Percentiles rank a stretch among this genome's conserved stretches.
These are phyloP conservation scores for Melampsora abietis-canadensis DNA, from an alignment of 1,284 basidiomycete genomes.

Conservation along the genomic window DNA sequence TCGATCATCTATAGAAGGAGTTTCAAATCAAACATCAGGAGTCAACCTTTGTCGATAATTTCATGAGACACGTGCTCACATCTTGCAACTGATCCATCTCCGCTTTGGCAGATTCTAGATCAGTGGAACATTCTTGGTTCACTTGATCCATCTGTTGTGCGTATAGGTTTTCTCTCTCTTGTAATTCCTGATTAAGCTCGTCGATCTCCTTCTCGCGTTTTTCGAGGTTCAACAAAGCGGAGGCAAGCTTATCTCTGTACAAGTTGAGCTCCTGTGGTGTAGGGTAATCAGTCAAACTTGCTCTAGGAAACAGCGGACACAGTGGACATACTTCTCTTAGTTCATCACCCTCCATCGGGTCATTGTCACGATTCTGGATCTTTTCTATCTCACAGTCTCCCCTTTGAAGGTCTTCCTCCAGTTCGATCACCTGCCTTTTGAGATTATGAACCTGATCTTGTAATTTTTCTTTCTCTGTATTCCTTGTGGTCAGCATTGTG, in stretches of 20 bases:
- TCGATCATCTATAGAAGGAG: conserved; percentile 59
- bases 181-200: conserved; percentile 55
- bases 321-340: conserved; percentile 22
- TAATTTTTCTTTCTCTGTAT: conserved; percentile 52
- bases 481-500: conserved; percentile 49
- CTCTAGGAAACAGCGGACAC: neutral
- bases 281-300: neutral
- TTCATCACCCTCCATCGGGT: conserved; percentile 15
- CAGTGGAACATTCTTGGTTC: conserved; percentile 53
- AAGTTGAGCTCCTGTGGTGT: conserved; percentile 52
- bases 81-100: conserved; percentile 55
- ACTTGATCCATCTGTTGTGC: conserved; percentile 53
- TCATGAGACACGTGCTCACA: conserved; percentile 46
- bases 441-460: conserved; percentile 49
- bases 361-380: conserved; percentile 23
- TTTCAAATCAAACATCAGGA: neutral
- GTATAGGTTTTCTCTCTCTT: conserved; percentile 47
- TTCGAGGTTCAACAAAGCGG: conserved; percentile 54
- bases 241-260: conserved; percentile 54
- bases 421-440: conserved; percentile 49
- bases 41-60: neutral
- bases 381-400: conserved; percentile 33
- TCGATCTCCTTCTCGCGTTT: conserved; percentile 54
- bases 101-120: conserved; percentile 52
- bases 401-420: conserved; percentile 54